Evolutionary conservation across 2,329 filamentous ascomycete species (phyloP).

Genomic region (Neofusicoccum ribis): DNA sequence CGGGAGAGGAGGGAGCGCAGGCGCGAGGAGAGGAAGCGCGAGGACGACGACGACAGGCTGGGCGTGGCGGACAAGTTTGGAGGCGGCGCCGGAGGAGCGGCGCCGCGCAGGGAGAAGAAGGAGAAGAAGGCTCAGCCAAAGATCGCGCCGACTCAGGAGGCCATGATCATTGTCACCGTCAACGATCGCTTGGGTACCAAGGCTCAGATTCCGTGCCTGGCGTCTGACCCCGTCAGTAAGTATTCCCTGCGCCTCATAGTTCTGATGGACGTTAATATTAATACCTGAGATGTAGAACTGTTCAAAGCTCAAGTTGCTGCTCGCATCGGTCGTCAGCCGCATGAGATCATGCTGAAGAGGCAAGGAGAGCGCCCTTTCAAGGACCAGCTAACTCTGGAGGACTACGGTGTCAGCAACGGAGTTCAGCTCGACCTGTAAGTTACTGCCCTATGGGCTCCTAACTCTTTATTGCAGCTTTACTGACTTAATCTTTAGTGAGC

Average conservation of each 20-base stretch:
- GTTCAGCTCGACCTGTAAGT: slow-evolving; percentile 59
- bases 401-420: slow-evolving; percentile 93
- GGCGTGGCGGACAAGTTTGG: slow-evolving; percentile 14
- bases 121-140: slow-evolving; percentile 19
- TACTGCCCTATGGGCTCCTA: background rate
- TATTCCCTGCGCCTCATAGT: slow-evolving; percentile 8
- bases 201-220: slow-evolving; percentile 84
- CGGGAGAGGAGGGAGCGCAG: slow-evolving; percentile 16
- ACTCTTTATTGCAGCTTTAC: background rate
- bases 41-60: slow-evolving; percentile 30
- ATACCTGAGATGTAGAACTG: slow-evolving; percentile 49
- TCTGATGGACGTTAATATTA: slow-evolving; percentile 12
- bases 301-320: slow-evolving; percentile 93
- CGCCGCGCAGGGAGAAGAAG: slow-evolving; percentile 41
- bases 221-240: slow-evolving; percentile 73
- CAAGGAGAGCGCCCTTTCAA: slow-evolving; percentile 94
- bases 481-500: slow-evolving; percentile 12
- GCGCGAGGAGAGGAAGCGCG: slow-evolving; percentile 13
- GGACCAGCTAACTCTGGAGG: slow-evolving; percentile 80
- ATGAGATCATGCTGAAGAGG: slow-evolving; percentile 88
- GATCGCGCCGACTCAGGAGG: slow-evolving; percentile 51
- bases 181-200: slow-evolving; percentile 98
- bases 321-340: slow-evolving; percentile 81
- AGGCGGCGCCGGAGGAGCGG: slow-evolving; percentile 16
- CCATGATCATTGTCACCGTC: slow-evolving; percentile 91